Evolutionary conservation across 805 yeast genomes (phyloP).

Genomic region (Hanseniaspora nectarophila): DNA sequence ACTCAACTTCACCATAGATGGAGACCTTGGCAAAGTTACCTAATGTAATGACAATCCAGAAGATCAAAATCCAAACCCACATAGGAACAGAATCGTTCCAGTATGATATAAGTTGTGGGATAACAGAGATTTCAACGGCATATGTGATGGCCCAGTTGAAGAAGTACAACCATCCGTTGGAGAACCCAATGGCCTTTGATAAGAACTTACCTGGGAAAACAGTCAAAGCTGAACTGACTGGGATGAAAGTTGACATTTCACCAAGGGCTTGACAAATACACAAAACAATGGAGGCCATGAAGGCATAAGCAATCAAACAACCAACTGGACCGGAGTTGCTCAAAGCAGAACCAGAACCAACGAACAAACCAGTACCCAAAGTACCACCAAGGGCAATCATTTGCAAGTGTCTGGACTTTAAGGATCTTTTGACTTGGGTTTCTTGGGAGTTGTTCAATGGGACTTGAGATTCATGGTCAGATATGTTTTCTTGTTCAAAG

Average conservation of each 20-base stretch:
- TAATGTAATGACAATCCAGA: slow-evolving; percentile 43
- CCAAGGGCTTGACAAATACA: slow-evolving; percentile 62
- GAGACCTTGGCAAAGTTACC: slow-evolving; percentile 56
- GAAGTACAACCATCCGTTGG: slow-evolving; percentile 65
- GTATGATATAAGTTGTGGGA: slow-evolving; percentile 50
- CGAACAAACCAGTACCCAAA: slow-evolving; percentile 67
- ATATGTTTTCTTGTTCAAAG: slow-evolving; percentile 1
- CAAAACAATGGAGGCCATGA: slow-evolving; percentile 54
- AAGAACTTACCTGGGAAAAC: slow-evolving; percentile 58
- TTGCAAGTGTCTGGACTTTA: slow-evolving; percentile 56
- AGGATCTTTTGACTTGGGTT: slow-evolving; percentile 43
- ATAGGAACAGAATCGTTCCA: slow-evolving; percentile 63
- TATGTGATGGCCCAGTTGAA: slow-evolving; percentile 68
- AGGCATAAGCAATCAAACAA: slow-evolving; percentile 49
- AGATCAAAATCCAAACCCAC: slow-evolving; percentile 62
- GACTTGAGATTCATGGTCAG: slow-evolving; percentile 17
- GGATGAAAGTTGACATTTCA: slow-evolving; percentile 71
- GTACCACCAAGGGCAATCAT: slow-evolving; percentile 76
- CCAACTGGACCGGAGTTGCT: slow-evolving; percentile 56
- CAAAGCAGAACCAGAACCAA: slow-evolving; percentile 49
- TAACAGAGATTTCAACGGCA: slow-evolving; percentile 60
- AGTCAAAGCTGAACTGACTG: slow-evolving; percentile 54
- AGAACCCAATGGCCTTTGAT: slow-evolving; percentile 61
- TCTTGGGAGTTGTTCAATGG: slow-evolving; percentile 21
- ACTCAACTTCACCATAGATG: slow-evolving; percentile 63